Evolutionary conservation across 2,329 filamentous ascomycete genomes (phyloP).

Genomic region (Neonectria neomacrospora): DNA sequence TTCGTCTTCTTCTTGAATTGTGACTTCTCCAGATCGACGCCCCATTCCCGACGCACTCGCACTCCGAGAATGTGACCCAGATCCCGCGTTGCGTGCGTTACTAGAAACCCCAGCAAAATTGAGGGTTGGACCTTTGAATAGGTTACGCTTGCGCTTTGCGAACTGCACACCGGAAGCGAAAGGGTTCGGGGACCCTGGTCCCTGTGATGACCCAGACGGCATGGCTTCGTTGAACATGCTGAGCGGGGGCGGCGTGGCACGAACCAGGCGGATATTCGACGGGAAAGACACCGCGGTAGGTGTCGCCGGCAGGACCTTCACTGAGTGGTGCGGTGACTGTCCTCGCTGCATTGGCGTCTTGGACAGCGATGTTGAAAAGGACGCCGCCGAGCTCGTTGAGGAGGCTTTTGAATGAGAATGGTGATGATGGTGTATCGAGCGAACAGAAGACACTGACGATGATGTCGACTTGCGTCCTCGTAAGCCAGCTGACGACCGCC

Average conservation of each 20-base stretch:
- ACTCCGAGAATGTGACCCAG: slow-evolving; percentile 62
- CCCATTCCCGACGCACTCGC: slow-evolving; percentile 73
- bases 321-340: slow-evolving; percentile 85
- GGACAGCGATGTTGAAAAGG: slow-evolving; percentile 76
- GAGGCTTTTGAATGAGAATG: slow-evolving; percentile 94
- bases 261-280: slow-evolving; percentile 84
- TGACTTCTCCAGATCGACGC: slow-evolving; percentile 77
- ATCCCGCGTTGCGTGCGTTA: slow-evolving; percentile 49
- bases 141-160: slow-evolving; percentile 80
- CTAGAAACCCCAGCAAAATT: slow-evolving; percentile 60
- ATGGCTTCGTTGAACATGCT: slow-evolving; percentile 69
- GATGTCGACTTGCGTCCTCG: slow-evolving; percentile 95
- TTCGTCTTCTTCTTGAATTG: slow-evolving; percentile 75
- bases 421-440: slow-evolving; percentile 87
- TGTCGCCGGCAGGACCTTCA: slow-evolving; percentile 94
- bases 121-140: slow-evolving; percentile 84
- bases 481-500: slow-evolving; percentile 83
- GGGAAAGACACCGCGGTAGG: slow-evolving; percentile 82
- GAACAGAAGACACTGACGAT: slow-evolving; percentile 91
- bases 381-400: slow-evolving; percentile 85
- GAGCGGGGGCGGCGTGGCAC: slow-evolving; percentile 64
- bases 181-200: slow-evolving; percentile 67
- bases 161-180: slow-evolving; percentile 76
- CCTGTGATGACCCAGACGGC: slow-evolving; percentile 54
- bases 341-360: slow-evolving; percentile 72